Conservation (phyloP, 1,284 basidiomycete species). For the Ganoderma multipileum region DNA sequence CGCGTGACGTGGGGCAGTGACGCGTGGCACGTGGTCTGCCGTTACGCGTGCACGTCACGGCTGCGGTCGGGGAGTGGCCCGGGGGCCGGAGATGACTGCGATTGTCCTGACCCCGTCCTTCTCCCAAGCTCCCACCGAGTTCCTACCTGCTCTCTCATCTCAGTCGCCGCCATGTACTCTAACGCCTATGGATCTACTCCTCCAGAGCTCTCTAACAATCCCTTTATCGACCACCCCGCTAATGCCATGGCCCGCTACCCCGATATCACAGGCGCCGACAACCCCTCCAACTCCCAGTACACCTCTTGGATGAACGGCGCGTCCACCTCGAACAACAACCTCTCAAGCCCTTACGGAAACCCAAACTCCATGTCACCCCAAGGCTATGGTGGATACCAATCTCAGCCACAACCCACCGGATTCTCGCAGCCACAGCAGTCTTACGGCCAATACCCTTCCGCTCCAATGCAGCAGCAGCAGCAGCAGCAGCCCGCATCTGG, state of each 20-base stretch:
- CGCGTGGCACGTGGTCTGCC: not conserved
- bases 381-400: constrained; percentile 29
- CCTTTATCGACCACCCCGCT: constrained; percentile 46
- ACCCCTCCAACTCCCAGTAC: constrained; percentile 34
- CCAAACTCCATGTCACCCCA: constrained; percentile 24
- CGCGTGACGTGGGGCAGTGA: not conserved
- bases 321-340: constrained; percentile 24
- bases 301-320: constrained; percentile 39
- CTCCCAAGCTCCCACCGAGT: not conserved
- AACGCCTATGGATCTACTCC: constrained; percentile 38
- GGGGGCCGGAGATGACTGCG: not conserved
- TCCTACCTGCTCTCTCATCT: not conserved
- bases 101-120: not conserved
- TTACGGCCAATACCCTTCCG: constrained; percentile 27
- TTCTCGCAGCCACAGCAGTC: constrained; percentile 33
- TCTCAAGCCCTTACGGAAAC: constrained; percentile 27
- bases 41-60: not conserved
- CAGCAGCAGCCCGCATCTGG: constrained; percentile 39
- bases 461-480: constrained; percentile 19
- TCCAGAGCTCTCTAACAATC: constrained; percentile 46
- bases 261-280: constrained; percentile 38
- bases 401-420: constrained; percentile 31
- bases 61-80: not conserved
- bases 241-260: constrained; percentile 44
- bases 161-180: constrained; percentile 35